Evolutionary conservation across 139 green algal genomes (phyloP).

Genomic region (Micromonas commoda): DNA sequence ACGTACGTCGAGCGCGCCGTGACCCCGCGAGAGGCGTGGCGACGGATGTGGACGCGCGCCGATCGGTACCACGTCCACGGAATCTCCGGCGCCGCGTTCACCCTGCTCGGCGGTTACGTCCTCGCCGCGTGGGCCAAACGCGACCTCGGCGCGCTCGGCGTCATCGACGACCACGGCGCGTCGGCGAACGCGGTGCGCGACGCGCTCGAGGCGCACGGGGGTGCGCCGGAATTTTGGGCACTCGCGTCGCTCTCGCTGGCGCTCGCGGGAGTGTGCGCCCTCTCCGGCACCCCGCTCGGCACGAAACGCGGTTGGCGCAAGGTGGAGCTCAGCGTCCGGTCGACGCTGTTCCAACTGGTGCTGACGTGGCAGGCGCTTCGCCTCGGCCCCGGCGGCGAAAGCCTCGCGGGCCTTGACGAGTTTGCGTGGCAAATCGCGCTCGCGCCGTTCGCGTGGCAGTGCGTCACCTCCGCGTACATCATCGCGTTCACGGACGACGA

Average conservation of each 20-base stretch:
- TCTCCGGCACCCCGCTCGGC: background rate
- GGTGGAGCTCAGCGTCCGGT: constrained; percentile 3
- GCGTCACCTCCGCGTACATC: constrained; percentile 13
- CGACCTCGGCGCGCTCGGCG: background rate
- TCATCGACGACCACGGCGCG: background rate
- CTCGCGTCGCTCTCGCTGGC: background rate
- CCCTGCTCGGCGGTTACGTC: background rate
- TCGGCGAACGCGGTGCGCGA: background rate
- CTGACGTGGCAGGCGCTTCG: constrained; percentile 19
- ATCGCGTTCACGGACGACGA: constrained; percentile 8
- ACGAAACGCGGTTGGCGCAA: constrained; percentile 4
- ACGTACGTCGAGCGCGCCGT: background rate
- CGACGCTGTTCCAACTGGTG: constrained; percentile 5
- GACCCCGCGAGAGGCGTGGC: background rate
- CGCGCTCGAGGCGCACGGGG: background rate
- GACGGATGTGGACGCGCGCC: constrained; percentile 19
- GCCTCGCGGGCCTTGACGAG: background rate
- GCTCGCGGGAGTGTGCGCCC: constrained; percentile 3
- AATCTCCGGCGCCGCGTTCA: background rate
- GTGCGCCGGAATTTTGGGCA: background rate
- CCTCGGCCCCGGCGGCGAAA: background rate
- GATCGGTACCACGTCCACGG: constrained; percentile 17
- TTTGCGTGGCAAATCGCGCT: background rate
- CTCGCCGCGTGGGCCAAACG: constrained; percentile 5
- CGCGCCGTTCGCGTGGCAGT: constrained; percentile 20